phyloP scores from a whole-genome alignment of 345 rosid genomes.

The Rhodomyrtus tomentosa region DNA sequence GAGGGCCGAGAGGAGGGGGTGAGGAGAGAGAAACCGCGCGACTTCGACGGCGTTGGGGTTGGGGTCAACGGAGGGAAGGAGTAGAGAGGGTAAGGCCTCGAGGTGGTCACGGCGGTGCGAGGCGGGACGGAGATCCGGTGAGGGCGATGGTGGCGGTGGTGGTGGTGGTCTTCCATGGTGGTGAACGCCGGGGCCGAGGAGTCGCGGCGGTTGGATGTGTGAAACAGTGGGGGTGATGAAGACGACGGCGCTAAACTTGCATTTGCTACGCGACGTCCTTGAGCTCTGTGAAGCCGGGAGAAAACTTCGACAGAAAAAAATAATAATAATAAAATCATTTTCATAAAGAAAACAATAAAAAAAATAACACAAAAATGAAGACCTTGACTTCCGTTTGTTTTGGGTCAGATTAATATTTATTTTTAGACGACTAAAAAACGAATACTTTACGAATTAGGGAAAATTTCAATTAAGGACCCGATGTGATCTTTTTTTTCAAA shows the following conservation, averaged over 20 bases:
- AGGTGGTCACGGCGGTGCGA: conserved; percentile 11
- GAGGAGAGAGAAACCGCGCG: conserved; percentile 17
- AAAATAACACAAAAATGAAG: background rate
- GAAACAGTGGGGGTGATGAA: background rate
- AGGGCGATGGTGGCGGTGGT: conserved; percentile 57
- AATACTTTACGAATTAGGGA: background rate
- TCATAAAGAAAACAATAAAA: background rate
- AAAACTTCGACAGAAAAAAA: background rate
- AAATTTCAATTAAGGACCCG: no score
- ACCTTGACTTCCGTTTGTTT: background rate
- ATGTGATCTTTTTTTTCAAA: no score
- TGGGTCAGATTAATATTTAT: background rate
- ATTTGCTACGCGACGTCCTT: background rate
- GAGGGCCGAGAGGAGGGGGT: conserved; percentile 7
- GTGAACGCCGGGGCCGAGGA: background rate
- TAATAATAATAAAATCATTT: background rate
- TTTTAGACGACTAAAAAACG: background rate
- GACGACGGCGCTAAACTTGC: background rate
- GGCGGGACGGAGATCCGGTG: conserved; percentile 56
- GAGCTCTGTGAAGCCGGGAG: background rate
- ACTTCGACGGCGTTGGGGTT: conserved; percentile 63
- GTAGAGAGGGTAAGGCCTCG: conserved; percentile 22
- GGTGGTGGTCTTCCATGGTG: conserved; percentile 43
- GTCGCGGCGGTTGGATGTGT: background rate
- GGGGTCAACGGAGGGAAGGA: conserved; percentile 38